A percentile compares a stretch with the other conserved stretches of the same genome.
Evolutionary conservation across 169 alveolate species (phyloP).

Genomic region (Perkinsus marinus): DNA sequence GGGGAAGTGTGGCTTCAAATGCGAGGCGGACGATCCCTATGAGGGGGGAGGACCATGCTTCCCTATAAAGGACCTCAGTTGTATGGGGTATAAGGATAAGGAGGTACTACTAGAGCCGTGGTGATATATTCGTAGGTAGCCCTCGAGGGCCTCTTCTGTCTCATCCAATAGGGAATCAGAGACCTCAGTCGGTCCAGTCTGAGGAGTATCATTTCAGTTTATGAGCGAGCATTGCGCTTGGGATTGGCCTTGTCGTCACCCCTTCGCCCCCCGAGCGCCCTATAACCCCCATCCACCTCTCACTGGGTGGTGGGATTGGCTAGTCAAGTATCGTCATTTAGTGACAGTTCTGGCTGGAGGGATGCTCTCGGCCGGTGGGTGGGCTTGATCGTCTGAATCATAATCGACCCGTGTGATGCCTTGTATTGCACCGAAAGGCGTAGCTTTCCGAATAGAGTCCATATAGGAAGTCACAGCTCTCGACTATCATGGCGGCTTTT

Average conservation of each 20-base stretch:
- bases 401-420: too few relatives aligned
- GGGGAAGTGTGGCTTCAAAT: neutral
- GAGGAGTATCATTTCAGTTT: neutral
- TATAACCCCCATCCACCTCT: neutral
- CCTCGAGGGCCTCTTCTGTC: too few relatives aligned
- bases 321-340: neutral
- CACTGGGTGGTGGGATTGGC: neutral
- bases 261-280: neutral
- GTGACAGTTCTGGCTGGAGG: neutral
- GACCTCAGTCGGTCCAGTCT: too few relatives aligned
- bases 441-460: too few relatives aligned
- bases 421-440: too few relatives aligned
- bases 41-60: neutral
- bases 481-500: neutral
- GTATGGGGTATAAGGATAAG: neutral
- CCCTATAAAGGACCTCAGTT: neutral
- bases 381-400: neutral
- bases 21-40: neutral
- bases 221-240: neutral
- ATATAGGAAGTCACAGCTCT: too few relatives aligned
- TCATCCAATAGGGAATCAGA: too few relatives aligned
- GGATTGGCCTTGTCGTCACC: neutral
- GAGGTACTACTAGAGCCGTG: neutral
- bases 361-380: neutral
- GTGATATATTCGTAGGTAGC: neutral